Percentiles rank a stretch among this genome's conserved stretches.
Evolutionary conservation across 768 basidiomycete genomes (phyloP).

Genomic region (Gyrodon lividus): DNA sequence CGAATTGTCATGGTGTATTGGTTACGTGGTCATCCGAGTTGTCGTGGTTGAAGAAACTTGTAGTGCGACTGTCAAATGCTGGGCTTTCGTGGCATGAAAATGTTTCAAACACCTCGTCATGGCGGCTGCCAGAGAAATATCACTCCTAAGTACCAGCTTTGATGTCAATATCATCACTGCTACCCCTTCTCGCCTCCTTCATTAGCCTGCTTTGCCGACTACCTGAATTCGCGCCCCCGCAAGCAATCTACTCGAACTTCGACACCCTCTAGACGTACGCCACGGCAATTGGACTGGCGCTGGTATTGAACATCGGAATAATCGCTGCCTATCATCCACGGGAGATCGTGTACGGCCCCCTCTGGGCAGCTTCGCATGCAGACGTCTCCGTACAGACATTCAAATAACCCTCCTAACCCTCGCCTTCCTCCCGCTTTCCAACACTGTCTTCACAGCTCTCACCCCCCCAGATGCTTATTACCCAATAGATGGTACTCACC

Average conservation of each 20-base stretch:
- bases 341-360: slow-evolving; percentile 1
- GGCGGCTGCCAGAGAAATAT: background rate
- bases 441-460: slow-evolving; percentile 1
- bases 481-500: too few species aligned
- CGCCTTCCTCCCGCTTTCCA: slow-evolving; percentile 6
- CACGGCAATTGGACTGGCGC: slow-evolving; percentile 25
- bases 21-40: too few species aligned
- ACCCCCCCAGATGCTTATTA: background rate
- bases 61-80: too few species aligned
- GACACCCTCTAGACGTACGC: slow-evolving; percentile 41
- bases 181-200: slow-evolving; percentile 12
- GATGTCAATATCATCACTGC: slow-evolving; percentile 9
- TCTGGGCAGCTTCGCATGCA: background rate
- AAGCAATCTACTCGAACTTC: slow-evolving; percentile 35
- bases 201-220: slow-evolving; percentile 8
- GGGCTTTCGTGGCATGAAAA: too few species aligned
- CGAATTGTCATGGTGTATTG: too few species aligned
- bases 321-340: background rate
- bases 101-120: too few species aligned
- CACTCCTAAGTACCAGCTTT: slow-evolving; percentile 8
- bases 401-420: slow-evolving; percentile 21
- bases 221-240: slow-evolving; percentile 38
- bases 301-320: slow-evolving; percentile 16
- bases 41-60: too few species aligned
- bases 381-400: slow-evolving; percentile 14